A percentile compares a stretch with the other conserved stretches of the same genome.
Conservation (phyloP, 257 asterid genomes). For the Ajuga chamaepitys region DNA sequence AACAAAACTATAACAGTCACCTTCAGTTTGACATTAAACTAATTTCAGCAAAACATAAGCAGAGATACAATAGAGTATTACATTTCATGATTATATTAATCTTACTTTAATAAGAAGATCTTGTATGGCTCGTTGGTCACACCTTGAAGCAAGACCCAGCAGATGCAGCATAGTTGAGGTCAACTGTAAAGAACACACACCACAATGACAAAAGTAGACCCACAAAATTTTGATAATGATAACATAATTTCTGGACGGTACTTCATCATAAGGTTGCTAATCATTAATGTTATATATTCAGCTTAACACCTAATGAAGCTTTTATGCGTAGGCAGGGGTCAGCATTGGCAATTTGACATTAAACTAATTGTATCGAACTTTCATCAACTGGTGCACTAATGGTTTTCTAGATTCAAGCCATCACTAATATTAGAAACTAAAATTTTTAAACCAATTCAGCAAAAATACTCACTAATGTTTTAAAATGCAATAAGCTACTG, state of each 20-base stretch:
- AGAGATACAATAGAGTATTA: too few species aligned
- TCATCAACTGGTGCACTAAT: too few species aligned
- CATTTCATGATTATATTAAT: neutral
- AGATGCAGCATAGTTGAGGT: conserved; percentile 88
- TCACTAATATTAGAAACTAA: too few species aligned
- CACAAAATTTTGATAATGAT: neutral
- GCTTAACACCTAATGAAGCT: too few species aligned
- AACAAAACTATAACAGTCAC: neutral
- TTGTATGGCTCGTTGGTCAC: conserved; percentile 39
- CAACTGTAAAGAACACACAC: conserved; percentile 46
- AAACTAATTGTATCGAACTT: too few species aligned
- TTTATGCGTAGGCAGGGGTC: too few species aligned
- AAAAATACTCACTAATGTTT: neutral
- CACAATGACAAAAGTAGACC: neutral
- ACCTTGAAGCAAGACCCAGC: conserved; percentile 70
- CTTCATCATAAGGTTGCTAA: neutral
- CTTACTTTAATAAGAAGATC: conserved; percentile 78
- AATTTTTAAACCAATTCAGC: neutral
- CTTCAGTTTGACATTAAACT: neutral
- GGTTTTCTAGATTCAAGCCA: too few species aligned
- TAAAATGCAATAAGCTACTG: neutral
- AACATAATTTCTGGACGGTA: neutral
- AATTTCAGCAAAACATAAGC: neutral
- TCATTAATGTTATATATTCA: neutral
- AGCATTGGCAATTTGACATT: too few species aligned